Evolutionary conservation across 2,329 filamentous ascomycete genomes (phyloP), one percentile per base, ranked within the genome.

Genomic region (Monosporascus cannonballus): DNA sequence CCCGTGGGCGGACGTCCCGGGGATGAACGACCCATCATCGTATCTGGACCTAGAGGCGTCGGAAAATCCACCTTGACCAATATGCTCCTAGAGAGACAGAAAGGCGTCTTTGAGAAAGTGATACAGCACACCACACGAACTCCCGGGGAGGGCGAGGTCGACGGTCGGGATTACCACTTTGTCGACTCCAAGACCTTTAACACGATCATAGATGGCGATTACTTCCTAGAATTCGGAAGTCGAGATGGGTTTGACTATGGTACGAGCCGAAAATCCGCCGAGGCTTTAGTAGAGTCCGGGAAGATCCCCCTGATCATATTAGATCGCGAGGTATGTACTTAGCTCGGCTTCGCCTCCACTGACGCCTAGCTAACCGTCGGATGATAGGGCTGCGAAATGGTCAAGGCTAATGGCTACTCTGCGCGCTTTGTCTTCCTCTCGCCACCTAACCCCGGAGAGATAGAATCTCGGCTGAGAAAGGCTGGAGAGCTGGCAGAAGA

Each of bases 1-100:
- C 68, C 66, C 9, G 62, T 45, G n/a, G 61, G 55, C 2, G 65
- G 39, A 51, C 20, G 53, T 52, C 81, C 80, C 3, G 67, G 72
- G 22, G 75, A 84, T 58, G 71, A 67, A 48, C 73, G 72, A 3
- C 71, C 80, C 6, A 81, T 93, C 56, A 79, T 93, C 56, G 74
- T 94, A 56, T 84, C 84, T 8, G 87, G 86, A 3, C 81, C 84
- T 5, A 75, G 73, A 6, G 80, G 80, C 51, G 74, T 77, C 8
- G 84, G 83, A 45, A 88, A 86, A 66, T 80, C 82, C 17, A 81
- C 80, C 2, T 71, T 92, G 44, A 72, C 86, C 50, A 78, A 78
- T 53, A 78, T 79, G 57, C 77, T 94, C 17, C 72, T 87, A 58
- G 78, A 83, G 27, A 77, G 80, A 51, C 82, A 84, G 65, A 81